Percentiles rank a stretch among this genome's conserved stretches.
phyloP scores from a whole-genome alignment of 352 stramenopile species.

The Globisporangium recalcitrans region DNA sequence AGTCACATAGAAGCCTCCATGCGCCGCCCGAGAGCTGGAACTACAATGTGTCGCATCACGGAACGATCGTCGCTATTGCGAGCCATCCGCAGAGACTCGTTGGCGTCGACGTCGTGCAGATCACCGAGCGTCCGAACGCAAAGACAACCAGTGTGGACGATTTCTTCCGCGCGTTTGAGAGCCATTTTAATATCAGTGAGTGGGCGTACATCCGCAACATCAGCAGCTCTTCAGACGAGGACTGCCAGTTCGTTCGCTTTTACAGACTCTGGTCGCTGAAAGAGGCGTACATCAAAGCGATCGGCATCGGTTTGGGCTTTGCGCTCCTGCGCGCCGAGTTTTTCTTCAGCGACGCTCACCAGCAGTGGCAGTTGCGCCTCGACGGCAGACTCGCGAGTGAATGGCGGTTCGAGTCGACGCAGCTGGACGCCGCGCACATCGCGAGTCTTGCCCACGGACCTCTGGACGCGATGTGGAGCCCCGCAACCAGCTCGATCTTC shows the following conservation, averaged over 20 bases:
- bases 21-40: constrained; percentile 42
- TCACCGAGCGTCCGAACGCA: constrained; percentile 41
- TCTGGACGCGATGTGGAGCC: constrained; percentile 34
- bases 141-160: constrained; percentile 17
- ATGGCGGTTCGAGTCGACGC: constrained; percentile 40
- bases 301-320: constrained; percentile 68
- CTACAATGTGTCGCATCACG: constrained; percentile 81
- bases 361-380: constrained; percentile 33
- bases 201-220: constrained; percentile 47
- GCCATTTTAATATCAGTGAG: constrained; percentile 53
- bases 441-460: constrained; percentile 47
- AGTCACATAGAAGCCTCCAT: no score
- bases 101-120: constrained; percentile 65
- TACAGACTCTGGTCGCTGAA: constrained; percentile 77
- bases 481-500: constrained; percentile 43
- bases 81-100: constrained; percentile 35
- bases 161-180: constrained; percentile 61
- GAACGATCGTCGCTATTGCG: constrained; percentile 59
- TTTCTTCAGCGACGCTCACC: constrained; percentile 3
- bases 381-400: constrained; percentile 32
- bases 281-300: constrained; percentile 70
- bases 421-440: constrained; percentile 32
- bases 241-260: constrained; percentile 28
- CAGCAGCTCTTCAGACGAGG: neutral
- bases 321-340: constrained; percentile 55